A percentile compares a stretch with the other conserved stretches of the same genome.
Evolutionary conservation across 768 basidiomycete genomes (phyloP).

Genomic region (Lentinula aciculospora): DNA sequence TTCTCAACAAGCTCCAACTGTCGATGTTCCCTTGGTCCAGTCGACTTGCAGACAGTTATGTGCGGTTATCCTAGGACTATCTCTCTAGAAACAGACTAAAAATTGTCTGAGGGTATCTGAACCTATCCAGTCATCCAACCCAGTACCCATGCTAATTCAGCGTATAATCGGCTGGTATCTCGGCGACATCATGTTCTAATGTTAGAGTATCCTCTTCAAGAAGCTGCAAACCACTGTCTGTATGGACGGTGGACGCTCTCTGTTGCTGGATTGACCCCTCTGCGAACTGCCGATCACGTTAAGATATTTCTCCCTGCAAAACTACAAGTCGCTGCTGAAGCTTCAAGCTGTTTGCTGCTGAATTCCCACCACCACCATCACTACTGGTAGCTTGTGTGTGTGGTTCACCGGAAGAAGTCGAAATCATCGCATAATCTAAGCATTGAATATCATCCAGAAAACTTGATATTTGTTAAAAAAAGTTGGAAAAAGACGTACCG

Average conservation of each 20-base stretch:
- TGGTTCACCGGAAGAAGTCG: not conserved
- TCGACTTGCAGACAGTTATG: no score
- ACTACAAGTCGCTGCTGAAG: constrained; percentile 1
- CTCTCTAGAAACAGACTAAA: no score
- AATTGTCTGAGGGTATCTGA: no score
- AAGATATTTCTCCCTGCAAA: not conserved
- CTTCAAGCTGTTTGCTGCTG: not conserved
- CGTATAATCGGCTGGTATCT: constrained; percentile 5
- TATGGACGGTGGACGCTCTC: not conserved
- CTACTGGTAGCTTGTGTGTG: not conserved
- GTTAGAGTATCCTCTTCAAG: not conserved
- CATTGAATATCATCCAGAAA: no score
- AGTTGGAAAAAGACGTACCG: not conserved
- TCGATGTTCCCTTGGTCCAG: no score
- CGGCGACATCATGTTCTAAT: not conserved
- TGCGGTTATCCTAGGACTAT: no score
- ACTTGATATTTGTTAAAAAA: no score
- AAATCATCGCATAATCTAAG: no score
- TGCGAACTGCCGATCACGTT: not conserved
- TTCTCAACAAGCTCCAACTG: no score
- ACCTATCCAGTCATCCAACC: no score
- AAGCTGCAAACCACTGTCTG: constrained; percentile 1
- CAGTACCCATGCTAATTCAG: no score
- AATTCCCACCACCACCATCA: not conserved
- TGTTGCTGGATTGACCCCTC: not conserved